These are phyloP conservation scores for Zygoascus biomembranicola DNA, from an alignment of 805 yeast genomes.

Conservation along the genomic window DNA sequence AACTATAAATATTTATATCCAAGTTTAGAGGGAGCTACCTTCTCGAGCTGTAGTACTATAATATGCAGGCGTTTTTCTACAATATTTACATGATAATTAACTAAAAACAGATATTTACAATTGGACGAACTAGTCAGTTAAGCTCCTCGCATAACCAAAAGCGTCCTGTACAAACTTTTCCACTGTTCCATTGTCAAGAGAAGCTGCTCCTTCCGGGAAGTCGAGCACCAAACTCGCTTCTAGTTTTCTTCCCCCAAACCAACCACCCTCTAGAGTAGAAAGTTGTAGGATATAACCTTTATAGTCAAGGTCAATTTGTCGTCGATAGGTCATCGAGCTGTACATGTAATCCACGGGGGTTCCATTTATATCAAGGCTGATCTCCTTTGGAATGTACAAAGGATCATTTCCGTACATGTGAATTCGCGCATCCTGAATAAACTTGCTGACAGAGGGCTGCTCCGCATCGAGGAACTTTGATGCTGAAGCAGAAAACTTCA, in stretches of 20 bases:
- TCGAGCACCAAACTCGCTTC: conserved; percentile 43
- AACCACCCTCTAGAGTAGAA: conserved; percentile 48
- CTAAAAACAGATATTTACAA: neutral
- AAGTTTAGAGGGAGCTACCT: too few relatives aligned
- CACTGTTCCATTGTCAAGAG: conserved; percentile 5
- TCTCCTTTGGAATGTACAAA: conserved; percentile 32
- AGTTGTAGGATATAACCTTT: conserved; percentile 33
- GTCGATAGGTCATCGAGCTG: conserved; percentile 36
- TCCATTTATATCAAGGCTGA: conserved; percentile 35
- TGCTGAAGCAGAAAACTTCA: conserved; percentile 35
- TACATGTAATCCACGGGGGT: conserved; percentile 37
- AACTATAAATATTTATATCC: too few relatives aligned
- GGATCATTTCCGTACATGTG: conserved; percentile 34
- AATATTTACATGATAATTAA: neutral
- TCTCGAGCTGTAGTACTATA: too few relatives aligned
- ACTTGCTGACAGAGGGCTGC: conserved; percentile 39
- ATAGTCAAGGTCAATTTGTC: conserved; percentile 37
- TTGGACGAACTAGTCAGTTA: neutral
- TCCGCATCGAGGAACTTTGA: conserved; percentile 23
- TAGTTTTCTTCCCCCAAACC: conserved; percentile 43
- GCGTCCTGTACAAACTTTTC: conserved; percentile 13
- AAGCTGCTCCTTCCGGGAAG: conserved; percentile 11
- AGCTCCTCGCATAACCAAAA: conserved; percentile 7
- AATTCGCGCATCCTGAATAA: conserved; percentile 32
- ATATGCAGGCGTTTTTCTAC: neutral